phyloP scores from a whole-genome alignment of 192 early-diverging fungal genomes.

The Thamnidium elegans region DNA sequence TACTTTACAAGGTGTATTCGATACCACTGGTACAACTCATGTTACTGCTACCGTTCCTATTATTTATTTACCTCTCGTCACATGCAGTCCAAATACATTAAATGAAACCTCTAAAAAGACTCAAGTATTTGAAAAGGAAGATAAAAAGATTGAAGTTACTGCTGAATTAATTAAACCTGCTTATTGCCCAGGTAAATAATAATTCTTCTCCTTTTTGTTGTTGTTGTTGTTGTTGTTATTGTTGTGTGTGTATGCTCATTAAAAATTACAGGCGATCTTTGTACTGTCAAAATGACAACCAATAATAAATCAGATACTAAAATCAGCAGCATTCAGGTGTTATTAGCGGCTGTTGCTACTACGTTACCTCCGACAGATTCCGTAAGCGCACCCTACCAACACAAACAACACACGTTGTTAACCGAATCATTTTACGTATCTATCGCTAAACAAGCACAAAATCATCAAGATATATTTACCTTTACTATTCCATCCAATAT shows the following conservation, averaged over 20 bases:
- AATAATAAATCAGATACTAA: slow-evolving; percentile 7
- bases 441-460: slow-evolving; percentile 21
- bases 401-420: slow-evolving; percentile 16
- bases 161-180: slow-evolving; percentile 23
- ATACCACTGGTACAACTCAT: neutral
- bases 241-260: no score
- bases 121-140: neutral
- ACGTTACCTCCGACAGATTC: slow-evolving; percentile 4
- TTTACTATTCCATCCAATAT: slow-evolving; percentile 23
- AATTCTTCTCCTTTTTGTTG: neutral
- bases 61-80: slow-evolving; percentile 30
- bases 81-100: neutral
- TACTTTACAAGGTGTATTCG: slow-evolving; percentile 27
- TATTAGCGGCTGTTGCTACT: slow-evolving; percentile 8
- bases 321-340: slow-evolving; percentile 16
- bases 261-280: slow-evolving; percentile 11
- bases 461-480: slow-evolving; percentile 15
- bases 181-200: slow-evolving; percentile 31
- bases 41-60: slow-evolving; percentile 13
- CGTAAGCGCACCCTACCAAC: neutral
- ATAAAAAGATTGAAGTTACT: slow-evolving; percentile 12
- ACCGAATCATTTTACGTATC: slow-evolving; percentile 19
- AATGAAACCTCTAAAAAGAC: neutral
- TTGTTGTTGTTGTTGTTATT: no score
- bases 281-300: neutral